Evolutionary conservation across 441 rosid species (phyloP), one percentile per base, ranked within the genome.

Genomic region (Pelargonium citronellum): DNA sequence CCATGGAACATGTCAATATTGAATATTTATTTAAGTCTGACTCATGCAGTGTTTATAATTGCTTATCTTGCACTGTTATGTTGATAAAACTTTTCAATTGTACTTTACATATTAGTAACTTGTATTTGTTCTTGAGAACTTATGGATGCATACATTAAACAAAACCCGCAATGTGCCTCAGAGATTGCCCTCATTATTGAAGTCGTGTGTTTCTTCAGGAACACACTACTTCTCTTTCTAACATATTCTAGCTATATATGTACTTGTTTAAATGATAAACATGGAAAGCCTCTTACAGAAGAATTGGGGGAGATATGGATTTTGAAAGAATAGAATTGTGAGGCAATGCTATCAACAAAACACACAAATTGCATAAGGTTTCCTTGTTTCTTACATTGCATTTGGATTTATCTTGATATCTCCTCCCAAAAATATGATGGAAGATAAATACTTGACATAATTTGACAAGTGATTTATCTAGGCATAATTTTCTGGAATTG

Each of bases 51-150:
- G 61, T 57, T 16, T 57, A 16, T 49, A 49, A 49, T 49, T 5
- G 57, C 2, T 11, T 49, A 49, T 49, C 16, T 9, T 49, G 57
- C 15, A 5, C 57, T 49, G 39, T 34, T 34, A 34, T 34, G 5
- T 34, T 34, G 6, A 34, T 34, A 34, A 34, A 34, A 1, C 39
- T 34, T 34, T 16, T 55, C 24, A 16, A 17, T 19, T 17, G 17
- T 55, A 16, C 2, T 16, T 7, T 17, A 55, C 4, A 16, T 4
- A 51, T 30, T 19, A 3, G 64, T 22, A 20, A 22, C 22, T 60
- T 60, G 12, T 58, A 60, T 20, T 60, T 58, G 2, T 51, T 51
- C 58, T 51, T 51, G 61, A 55, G 61, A 17, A 55, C 61, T 17
- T 55, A 1, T 55, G 19, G 2, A 43, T 43, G 47, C 10, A 43